Base-by-base conservation (phyloP, 192 early-diverging fungal genomes). In the Phycomyces blakesleeanus region DNA sequence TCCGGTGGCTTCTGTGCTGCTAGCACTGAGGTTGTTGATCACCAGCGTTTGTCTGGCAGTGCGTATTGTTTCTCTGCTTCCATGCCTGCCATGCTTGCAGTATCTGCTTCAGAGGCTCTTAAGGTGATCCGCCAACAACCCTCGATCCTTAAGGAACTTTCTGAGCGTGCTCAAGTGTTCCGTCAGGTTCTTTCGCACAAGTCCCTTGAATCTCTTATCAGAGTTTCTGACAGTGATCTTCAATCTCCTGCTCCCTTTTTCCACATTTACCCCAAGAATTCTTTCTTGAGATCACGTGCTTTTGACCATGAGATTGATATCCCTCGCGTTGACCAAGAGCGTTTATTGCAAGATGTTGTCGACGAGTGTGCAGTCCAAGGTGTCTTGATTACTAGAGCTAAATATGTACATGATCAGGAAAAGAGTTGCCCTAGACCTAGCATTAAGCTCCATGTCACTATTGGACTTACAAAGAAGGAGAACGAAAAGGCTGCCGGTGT, bases 1-100 rank as follows among this genome's bases (percentile, higher is more conserved):
- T 80, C 91, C 4, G 96, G 96, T 67, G 96, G 96, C 6, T 98
- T 97, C 81, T 95, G 93, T 76, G 88, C 88, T 52, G 94, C 91
- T 15, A 80, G 83, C 59, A 84, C 83, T 67, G 92, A 93, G 58
- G 85, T 96, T 55, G 78, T 93, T 15, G 93, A 96, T 69, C 93
- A 98, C 75, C 87, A 96, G 76, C 84, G 93, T 37, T 85, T 98
- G 26, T 93, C 93, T 11, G 94, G 94, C 5, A 77, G 80, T 38
- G 90, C 90, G 1, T 98, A 97, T 77, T 89, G 87, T 62, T 98
- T 91, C 75, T 97, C 95, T 37, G 96, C 96, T 0, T 91, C 95
- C 12, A 84, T 98, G 41, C 96, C 96, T 20, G 92, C 94, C 21
- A 91, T 95, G 75, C 83, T 98, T 5, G 84, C 95, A 16, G 92